These are phyloP conservation scores for Tuber magnatum DNA, from an alignment of 495 filamentous ascomycete genomes.

Conservation along the genomic window DNA sequence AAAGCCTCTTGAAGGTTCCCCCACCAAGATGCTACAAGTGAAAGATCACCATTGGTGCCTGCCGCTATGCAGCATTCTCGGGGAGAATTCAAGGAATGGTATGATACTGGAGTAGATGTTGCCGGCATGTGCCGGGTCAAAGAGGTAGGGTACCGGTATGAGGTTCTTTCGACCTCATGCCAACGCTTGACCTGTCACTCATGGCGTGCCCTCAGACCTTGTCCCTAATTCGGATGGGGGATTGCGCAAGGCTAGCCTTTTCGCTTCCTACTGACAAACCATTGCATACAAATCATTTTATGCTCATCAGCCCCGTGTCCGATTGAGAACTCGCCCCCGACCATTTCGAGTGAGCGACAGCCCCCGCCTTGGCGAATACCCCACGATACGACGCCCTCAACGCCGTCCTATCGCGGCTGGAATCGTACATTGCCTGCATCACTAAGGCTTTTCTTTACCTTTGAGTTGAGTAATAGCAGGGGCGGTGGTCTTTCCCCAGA, in stretches of 20 bases:
- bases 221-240: neutral
- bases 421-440: neutral
- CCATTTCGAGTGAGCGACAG: neutral
- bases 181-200: neutral
- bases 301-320: neutral
- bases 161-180: neutral
- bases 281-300: neutral
- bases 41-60: neutral
- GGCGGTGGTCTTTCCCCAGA: neutral
- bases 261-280: neutral
- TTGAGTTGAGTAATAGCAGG: neutral
- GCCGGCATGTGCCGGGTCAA: neutral
- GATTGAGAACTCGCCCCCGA: neutral
- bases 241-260: neutral
- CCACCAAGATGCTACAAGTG: neutral
- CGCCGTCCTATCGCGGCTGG: neutral
- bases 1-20: neutral
- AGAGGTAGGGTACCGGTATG: no score
- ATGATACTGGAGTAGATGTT: neutral
- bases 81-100: neutral
- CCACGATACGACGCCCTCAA: neutral
- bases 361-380: neutral
- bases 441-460: neutral
- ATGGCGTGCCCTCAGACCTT: neutral
- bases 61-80: neutral